A percentile compares a stretch with the other conserved stretches of the same genome.
These are phyloP conservation scores for Nannizziopsis barbatae DNA, from an alignment of 2,329 filamentous ascomycete genomes.

Conservation along the genomic window DNA sequence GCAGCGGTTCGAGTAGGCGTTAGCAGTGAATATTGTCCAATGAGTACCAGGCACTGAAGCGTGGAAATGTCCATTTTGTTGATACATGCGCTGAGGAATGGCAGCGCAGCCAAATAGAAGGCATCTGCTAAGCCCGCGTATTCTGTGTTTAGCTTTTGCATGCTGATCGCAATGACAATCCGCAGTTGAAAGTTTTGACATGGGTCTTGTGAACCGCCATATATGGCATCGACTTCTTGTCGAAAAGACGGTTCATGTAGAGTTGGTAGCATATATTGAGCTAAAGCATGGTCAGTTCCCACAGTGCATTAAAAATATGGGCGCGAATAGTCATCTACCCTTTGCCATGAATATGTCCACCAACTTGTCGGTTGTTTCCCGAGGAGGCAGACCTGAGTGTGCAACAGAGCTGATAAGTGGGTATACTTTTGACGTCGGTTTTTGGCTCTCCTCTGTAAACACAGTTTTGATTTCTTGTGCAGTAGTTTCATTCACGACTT, in stretches of 20 bases:
- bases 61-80: constrained; percentile 83
- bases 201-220: constrained; percentile 60
- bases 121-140: constrained; percentile 92
- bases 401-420: constrained; percentile 79
- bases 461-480: constrained; percentile 58
- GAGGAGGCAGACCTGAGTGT: constrained; percentile 62
- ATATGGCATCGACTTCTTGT: constrained; percentile 68
- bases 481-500: constrained; percentile 70
- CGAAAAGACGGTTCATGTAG: constrained; percentile 74
- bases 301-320: neutral
- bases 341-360: constrained; percentile 78
- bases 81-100: constrained; percentile 69
- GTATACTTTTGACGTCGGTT: constrained; percentile 68
- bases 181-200: constrained; percentile 81
- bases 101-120: constrained; percentile 84
- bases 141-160: constrained; percentile 79
- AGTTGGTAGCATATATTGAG: constrained; percentile 76
- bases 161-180: constrained; percentile 87
- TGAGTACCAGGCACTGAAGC: constrained; percentile 75
- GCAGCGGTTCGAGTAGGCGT: constrained; percentile 86
- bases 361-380: constrained; percentile 62
- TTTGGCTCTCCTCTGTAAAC: constrained; percentile 52
- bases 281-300: constrained; percentile 37
- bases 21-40: constrained; percentile 82
- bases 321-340: constrained; percentile 41